These are phyloP conservation scores for Ceriops decandra DNA, from an alignment of 345 rosid species.

Conservation along the genomic window DNA sequence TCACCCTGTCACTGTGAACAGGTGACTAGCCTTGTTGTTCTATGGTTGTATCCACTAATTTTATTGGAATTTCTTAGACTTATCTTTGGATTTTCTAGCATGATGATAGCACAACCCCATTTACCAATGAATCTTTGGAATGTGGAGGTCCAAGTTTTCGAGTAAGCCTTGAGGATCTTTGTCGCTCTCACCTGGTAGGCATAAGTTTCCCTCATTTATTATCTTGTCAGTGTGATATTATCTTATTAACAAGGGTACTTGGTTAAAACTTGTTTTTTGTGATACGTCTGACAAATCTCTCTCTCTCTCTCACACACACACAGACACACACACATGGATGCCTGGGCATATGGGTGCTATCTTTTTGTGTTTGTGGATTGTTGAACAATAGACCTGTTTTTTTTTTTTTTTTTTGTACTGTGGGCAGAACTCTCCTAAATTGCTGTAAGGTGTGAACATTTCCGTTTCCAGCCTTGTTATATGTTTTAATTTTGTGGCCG, in stretches of 20 bases:
- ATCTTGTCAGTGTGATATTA: neutral
- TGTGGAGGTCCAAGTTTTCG: slow-evolving; percentile 41
- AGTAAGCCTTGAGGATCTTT: slow-evolving; percentile 88
- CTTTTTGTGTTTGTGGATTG: too few species aligned
- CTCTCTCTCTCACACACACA: neutral
- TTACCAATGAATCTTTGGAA: slow-evolving; percentile 39
- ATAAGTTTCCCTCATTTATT: neutral
- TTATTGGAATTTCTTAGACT: slow-evolving; percentile 3
- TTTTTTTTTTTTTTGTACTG: neutral
- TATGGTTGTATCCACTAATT: slow-evolving; percentile 9
- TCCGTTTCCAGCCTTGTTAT: neutral
- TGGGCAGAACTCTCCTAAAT: too few species aligned
- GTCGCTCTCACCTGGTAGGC: slow-evolving; percentile 90
- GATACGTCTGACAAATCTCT: neutral
- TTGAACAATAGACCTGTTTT: too few species aligned
- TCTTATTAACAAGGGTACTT: neutral
- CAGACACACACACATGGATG: too few species aligned
- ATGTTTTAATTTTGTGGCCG: neutral
- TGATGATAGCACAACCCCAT: slow-evolving; percentile 30
- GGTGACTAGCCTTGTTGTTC: slow-evolving; percentile 29
- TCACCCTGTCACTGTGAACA: slow-evolving; percentile 26
- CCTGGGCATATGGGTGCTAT: too few species aligned
- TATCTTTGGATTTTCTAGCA: slow-evolving; percentile 30
- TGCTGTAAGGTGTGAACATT: neutral
- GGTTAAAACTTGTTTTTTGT: neutral